These are phyloP conservation scores for Boletus rubescentipes DNA, from an alignment of 768 basidiomycete genomes.

Conservation along the genomic window DNA sequence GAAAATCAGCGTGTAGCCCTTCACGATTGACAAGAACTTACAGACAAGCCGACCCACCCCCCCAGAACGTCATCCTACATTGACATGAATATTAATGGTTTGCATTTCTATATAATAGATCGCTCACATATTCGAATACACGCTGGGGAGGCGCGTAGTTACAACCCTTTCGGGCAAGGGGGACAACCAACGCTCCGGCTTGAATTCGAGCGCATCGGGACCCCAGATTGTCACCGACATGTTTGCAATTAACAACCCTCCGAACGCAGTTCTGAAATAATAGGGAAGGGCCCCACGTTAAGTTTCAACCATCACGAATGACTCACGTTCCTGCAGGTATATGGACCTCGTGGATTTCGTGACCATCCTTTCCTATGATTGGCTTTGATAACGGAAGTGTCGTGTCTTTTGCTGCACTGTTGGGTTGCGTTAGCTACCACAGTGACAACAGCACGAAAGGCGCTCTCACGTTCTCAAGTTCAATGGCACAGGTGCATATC, in stretches of 20 bases:
- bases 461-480: neutral
- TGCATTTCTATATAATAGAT: neutral
- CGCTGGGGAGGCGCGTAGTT: neutral
- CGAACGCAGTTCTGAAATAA: neutral
- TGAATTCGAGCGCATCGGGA: no score
- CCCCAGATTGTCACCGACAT: neutral
- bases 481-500: neutral
- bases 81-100: neutral
- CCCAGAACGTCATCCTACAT: neutral
- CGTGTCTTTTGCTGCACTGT: neutral
- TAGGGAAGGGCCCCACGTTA: neutral
- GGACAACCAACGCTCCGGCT: no score
- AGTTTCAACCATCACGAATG: neutral
- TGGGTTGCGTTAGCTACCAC: neutral
- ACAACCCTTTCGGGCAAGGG: neutral
- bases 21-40: neutral
- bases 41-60: neutral
- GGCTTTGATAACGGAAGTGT: neutral
- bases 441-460: neutral
- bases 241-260: neutral
- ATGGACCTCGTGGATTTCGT: neutral
- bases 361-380: neutral
- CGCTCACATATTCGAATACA: neutral
- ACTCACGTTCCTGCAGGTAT: neutral
- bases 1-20: neutral